Percentiles rank a stretch among this genome's conserved stretches.
phyloP scores from a whole-genome alignment of 208 protist genomes.

The Kentomonas sorsogonicus region DNA sequence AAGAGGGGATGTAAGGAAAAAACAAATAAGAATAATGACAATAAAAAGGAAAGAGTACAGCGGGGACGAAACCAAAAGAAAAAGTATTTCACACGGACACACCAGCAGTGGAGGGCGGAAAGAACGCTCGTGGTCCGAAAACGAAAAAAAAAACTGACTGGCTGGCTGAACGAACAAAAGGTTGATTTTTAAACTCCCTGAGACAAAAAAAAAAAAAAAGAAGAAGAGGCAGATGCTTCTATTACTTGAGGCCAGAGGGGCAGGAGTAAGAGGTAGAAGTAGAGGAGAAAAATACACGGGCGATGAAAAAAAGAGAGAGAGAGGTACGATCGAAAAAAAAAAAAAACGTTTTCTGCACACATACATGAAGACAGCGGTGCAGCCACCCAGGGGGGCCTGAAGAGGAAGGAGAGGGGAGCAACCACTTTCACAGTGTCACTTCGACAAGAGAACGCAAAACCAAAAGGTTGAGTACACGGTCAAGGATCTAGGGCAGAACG shows the following conservation, averaged over 20 bases:
- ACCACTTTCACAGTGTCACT: not conserved
- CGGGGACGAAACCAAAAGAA: slow-evolving; percentile 5
- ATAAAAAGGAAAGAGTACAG: not conserved
- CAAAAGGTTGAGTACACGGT: too few species aligned
- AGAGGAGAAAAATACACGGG: not conserved
- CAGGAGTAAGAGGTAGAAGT: not conserved
- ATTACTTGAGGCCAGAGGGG: not conserved
- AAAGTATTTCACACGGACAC: not conserved
- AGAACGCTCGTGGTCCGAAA: too few species aligned
- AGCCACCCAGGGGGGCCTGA: too few species aligned
- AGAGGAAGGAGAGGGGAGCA: too few species aligned
- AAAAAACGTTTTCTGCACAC: not conserved
- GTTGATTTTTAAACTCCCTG: not conserved
- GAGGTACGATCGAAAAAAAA: not conserved
- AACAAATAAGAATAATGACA: slow-evolving; percentile 4
- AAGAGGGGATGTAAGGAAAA: too few species aligned
- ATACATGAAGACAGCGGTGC: not conserved
- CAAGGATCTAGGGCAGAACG: too few species aligned
- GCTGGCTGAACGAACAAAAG: not conserved
- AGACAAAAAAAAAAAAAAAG: slow-evolving; percentile 23
- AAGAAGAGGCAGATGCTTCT: not conserved
- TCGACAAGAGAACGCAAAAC: too few species aligned
- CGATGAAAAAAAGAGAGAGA: not conserved
- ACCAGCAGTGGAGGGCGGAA: too few species aligned
- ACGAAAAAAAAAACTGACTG: slow-evolving; percentile 14